These are phyloP conservation scores for Leptographium lundbergii DNA, from an alignment of 2,329 filamentous ascomycete genomes.

Conservation along the genomic window DNA sequence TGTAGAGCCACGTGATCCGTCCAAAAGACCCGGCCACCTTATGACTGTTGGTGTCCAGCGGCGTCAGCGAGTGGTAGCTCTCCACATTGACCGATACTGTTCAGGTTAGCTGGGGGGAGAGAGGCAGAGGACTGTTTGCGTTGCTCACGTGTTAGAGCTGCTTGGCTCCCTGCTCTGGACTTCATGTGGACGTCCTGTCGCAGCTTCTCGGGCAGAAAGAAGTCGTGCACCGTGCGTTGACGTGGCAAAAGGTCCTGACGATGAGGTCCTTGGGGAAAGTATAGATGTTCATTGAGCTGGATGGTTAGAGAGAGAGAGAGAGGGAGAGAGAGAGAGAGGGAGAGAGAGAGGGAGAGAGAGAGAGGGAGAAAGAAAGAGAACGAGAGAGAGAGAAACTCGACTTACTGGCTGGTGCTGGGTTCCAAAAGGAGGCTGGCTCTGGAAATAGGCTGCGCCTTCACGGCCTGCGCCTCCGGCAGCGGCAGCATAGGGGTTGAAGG, in stretches of 20 bases:
- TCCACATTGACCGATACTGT: constrained; percentile 43
- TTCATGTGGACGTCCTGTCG: constrained; percentile 85
- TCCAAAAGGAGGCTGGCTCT: constrained; percentile 38
- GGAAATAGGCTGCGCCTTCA: constrained; percentile 53
- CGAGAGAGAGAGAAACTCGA: constrained; percentile 2
- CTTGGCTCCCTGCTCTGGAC: constrained; percentile 71
- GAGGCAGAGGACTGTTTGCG: neutral
- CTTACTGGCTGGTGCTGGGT: constrained; percentile 48
- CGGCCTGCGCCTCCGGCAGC: constrained; percentile 50
- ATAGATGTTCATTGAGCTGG: constrained; percentile 80
- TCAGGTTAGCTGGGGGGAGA: neutral
- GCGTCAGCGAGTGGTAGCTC: constrained; percentile 85
- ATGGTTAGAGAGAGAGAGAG: neutral
- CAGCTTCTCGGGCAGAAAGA: constrained; percentile 79
- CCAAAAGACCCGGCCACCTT: constrained; percentile 43
- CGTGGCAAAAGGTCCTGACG: constrained; percentile 71
- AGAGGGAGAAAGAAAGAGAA: neutral
- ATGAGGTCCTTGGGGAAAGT: constrained; percentile 75
- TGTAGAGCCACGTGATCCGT: constrained; percentile 89
- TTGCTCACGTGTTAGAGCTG: constrained; percentile 47
- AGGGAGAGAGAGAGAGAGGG: neutral
- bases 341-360: neutral
- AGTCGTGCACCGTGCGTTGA: constrained; percentile 76
- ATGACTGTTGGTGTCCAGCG: constrained; percentile 65
- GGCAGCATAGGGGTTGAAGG: constrained; percentile 62